A percentile compares a stretch with the other conserved stretches of the same genome.
Evolutionary conservation across 495 filamentous ascomycete genomes (phyloP).

Genomic region (Xylaria bambusicola): DNA sequence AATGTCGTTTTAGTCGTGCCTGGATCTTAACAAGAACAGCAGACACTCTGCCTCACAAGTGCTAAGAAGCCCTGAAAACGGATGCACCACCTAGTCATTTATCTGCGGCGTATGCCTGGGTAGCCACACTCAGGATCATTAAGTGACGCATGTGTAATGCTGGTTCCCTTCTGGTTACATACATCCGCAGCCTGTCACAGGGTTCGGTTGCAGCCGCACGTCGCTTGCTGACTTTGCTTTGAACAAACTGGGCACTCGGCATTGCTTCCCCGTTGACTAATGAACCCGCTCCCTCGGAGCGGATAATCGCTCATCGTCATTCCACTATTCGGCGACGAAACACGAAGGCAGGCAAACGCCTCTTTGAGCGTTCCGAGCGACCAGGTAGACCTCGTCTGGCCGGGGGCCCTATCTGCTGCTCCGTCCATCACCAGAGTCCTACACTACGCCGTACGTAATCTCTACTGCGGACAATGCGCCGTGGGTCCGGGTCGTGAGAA

Average conservation of each 20-base stretch:
- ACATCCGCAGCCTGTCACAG: constrained; percentile 12
- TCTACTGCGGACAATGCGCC: not conserved
- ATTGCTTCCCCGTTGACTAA: constrained; percentile 16
- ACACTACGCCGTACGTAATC: not conserved
- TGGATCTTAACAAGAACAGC: not conserved
- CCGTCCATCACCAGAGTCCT: constrained; percentile 1
- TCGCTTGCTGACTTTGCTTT: constrained; percentile 3
- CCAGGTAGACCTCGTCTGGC: too few relatives aligned
- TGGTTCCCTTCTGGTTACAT: constrained; percentile 14
- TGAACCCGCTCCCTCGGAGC: constrained; percentile 8
- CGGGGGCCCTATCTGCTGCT: not conserved
- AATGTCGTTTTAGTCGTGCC: not conserved
- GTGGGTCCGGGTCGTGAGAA: not conserved
- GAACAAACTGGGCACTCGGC: constrained; percentile 14
- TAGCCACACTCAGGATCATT: not conserved
- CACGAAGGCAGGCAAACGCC: not conserved
- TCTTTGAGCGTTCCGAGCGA: not conserved
- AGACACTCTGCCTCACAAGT: not conserved
- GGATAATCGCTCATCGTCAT: constrained; percentile 14
- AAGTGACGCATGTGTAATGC: constrained; percentile 17
- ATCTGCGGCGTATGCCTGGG: constrained; percentile 5
- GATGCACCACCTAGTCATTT: not conserved
- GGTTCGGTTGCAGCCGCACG: constrained; percentile 16
- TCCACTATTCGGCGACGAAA: not conserved
- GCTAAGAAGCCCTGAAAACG: not conserved